These are phyloP conservation scores for Cladosporium sp. DNA, from an alignment of 2,329 filamentous ascomycete species.

Conservation along the genomic window DNA sequence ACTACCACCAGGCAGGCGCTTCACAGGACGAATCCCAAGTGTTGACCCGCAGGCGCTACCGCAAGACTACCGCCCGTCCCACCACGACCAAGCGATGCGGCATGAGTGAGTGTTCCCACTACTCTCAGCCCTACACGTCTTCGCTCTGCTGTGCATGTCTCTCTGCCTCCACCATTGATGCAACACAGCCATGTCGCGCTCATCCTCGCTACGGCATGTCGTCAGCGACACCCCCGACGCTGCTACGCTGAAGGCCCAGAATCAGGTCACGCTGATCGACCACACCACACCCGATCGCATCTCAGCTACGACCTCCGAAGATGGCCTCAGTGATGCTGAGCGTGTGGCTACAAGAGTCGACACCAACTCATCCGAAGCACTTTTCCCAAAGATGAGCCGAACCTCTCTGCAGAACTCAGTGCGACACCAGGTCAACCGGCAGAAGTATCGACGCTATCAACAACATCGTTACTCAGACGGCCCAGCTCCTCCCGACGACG, in stretches of 20 bases:
- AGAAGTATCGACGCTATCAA: conserved; percentile 41
- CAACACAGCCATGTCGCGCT: conserved; percentile 30
- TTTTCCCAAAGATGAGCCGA: conserved; percentile 14
- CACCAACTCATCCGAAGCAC: conserved; percentile 29
- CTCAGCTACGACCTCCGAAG: conserved; percentile 9
- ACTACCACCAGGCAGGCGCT: not conserved
- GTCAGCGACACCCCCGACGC: conserved; percentile 29
- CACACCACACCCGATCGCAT: conserved; percentile 38
- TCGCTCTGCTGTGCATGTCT: conserved; percentile 5
- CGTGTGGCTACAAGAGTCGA: conserved; percentile 35
- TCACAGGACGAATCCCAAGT: too few species aligned
- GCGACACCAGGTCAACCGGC: conserved; percentile 36
- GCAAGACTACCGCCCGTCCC: not conserved
- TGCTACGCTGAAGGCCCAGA: conserved; percentile 40
- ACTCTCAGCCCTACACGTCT: conserved; percentile 17
- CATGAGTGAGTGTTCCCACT: not conserved
- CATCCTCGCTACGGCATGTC: conserved; percentile 29
- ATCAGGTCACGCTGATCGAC: conserved; percentile 71
- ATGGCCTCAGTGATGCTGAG: conserved; percentile 31
- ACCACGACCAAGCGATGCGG: not conserved
- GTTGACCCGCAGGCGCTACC: conserved; percentile 1
- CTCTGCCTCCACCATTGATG: conserved; percentile 1
- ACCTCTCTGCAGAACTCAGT: conserved; percentile 31
- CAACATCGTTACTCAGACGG: conserved; percentile 33
- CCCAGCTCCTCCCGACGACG: conserved; percentile 24